Percentiles rank a stretch among this genome's conserved stretches.
Conservation (phyloP, 2,329 filamentous ascomycete species). For the Pseudogymnoascus sp. region DNA sequence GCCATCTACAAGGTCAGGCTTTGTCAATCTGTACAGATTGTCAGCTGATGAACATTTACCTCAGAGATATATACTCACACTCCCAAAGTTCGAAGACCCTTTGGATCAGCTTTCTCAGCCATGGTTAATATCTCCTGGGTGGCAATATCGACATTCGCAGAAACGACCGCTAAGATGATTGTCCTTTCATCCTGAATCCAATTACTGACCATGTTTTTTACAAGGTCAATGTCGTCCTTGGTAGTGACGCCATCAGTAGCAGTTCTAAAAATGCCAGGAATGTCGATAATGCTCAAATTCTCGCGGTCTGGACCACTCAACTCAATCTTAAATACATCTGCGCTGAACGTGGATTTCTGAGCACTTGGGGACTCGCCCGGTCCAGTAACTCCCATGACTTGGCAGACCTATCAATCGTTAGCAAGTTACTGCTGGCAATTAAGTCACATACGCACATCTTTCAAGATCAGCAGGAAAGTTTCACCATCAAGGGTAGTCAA, state of each 20-base stretch:
- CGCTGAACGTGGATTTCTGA: constrained; percentile 14
- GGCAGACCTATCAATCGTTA: constrained; percentile 11
- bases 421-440: neutral
- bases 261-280: constrained; percentile 47
- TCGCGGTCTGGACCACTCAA: constrained; percentile 31
- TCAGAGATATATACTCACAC: constrained; percentile 1
- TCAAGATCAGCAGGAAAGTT: constrained; percentile 14
- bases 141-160: constrained; percentile 24
- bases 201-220: constrained; percentile 38
- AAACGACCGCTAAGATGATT: constrained; percentile 18
- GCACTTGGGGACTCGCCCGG: constrained; percentile 7
- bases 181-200: constrained; percentile 46
- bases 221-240: constrained; percentile 35
- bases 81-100: constrained; percentile 10
- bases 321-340: constrained; percentile 20
- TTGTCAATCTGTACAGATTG: constrained; percentile 34
- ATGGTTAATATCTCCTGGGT: constrained; percentile 24
- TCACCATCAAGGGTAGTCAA: constrained; percentile 12
- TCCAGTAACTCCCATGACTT: constrained; percentile 16
- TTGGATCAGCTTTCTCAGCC: constrained; percentile 11
- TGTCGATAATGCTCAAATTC: constrained; percentile 49
- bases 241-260: constrained; percentile 22
- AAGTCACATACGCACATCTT: constrained; percentile 12
- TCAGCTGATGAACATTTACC: neutral
- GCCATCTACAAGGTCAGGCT: constrained; percentile 43